Evolutionary conservation across 352 stramenopile species (phyloP), one percentile per base, ranked within the genome.

Genomic region (Phytophthora aleatoria): DNA sequence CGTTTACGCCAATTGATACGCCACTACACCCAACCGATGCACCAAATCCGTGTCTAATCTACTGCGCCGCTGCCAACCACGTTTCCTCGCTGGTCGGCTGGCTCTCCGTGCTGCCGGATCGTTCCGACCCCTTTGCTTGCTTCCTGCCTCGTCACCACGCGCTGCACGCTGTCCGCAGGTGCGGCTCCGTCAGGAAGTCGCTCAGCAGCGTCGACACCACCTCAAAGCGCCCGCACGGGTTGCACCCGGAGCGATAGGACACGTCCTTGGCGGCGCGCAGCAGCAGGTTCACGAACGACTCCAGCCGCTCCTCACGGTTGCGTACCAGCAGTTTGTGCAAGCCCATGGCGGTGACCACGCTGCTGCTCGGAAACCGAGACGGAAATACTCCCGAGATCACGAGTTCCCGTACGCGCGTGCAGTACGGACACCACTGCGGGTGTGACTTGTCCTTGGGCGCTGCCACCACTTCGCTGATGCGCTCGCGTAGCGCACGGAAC

Each of bases 341-440:
- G 9, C 54, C 59, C 30, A 59, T 69, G 53, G 35, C 50, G 6
- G 62, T 55, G 7, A 68, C 69, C n/a, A 80, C 13, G 2, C 48
- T 55, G 39, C 69, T 20, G 10, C 75, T 50, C 10, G 69, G 72
- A 10, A 58, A 77, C 0, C 79, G 79, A 41, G 74, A 76, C 41
- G 83, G 79, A 38, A 92, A 92, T 42, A 69, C 15, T 2, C 57
- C 65, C 4, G 71, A 79, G 11, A 60, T 53, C 1, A 74, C 60
- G 5, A 90, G 26, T 56, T 74, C 82, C 36, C 78, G 48, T 30
- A 90, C 67, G 5, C 63, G 71, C 13, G 58, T 61, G 61, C 81
- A 92, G 55, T 86, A 90, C 9, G 54, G 50, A 64, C 83, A 92
- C 77, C 79, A 90, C 53, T 81, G 79, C n/a, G 57, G 20, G 44